phyloP scores from a whole-genome alignment of 345 rosid genomes.

The Zanthoxylum bungeanum region DNA sequence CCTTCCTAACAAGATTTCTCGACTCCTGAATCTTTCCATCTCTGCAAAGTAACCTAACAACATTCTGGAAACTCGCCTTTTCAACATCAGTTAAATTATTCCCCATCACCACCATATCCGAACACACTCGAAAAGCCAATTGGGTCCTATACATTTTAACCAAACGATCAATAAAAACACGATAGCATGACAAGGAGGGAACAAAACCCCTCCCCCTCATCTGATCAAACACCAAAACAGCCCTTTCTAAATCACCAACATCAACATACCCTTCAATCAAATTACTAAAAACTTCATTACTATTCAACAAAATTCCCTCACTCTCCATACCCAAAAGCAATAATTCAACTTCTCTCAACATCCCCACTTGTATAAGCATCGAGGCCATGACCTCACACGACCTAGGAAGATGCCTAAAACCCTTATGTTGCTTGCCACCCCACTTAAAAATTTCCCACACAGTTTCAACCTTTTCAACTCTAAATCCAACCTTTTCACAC shows the following conservation, averaged over 20 bases:
- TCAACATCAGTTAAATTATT: constrained; percentile 21
- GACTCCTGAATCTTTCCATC: constrained; percentile 65
- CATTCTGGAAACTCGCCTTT: constrained; percentile 35
- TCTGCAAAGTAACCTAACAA: constrained; percentile 53
- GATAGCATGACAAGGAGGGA: constrained; percentile 42
- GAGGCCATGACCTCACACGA: constrained; percentile 59
- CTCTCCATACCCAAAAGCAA: constrained; percentile 49
- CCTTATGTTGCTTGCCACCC: constrained; percentile 34
- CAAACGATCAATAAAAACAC: constrained; percentile 41
- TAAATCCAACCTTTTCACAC: constrained; percentile 31
- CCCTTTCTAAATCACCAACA: constrained; percentile 48
- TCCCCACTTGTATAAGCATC: constrained; percentile 46
- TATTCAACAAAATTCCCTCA: constrained; percentile 37
- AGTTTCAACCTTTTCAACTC: constrained; percentile 47
- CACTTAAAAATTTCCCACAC: constrained; percentile 65
- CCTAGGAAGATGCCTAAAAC: constrained; percentile 53
- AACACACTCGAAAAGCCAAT: constrained; percentile 46
- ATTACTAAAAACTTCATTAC: constrained; percentile 34
- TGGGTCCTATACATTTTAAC: constrained; percentile 42
- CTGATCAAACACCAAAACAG: constrained; percentile 47
- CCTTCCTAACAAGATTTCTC: constrained; percentile 55
- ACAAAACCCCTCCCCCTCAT: constrained; percentile 43
- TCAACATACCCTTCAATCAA: constrained; percentile 48
- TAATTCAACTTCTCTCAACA: constrained; percentile 58
- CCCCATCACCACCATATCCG: constrained; percentile 47